Evolutionary conservation across 768 basidiomycete genomes (phyloP).

Genomic region (Russula foetens): DNA sequence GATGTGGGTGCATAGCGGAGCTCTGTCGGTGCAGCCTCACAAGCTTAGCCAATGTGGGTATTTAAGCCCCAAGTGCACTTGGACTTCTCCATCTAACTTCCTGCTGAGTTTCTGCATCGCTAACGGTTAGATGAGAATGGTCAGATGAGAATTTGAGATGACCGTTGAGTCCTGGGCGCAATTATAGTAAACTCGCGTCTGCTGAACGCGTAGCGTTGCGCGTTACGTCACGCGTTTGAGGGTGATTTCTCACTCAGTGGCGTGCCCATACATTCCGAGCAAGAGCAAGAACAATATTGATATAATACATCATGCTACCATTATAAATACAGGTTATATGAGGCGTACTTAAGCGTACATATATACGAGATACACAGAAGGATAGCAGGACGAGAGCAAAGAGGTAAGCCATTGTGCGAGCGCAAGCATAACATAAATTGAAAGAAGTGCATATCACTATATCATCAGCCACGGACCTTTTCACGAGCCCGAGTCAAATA

Average conservation of each 20-base stretch:
- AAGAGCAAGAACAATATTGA: conserved; percentile 7
- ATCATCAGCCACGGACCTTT: not conserved
- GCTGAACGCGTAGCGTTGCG: conserved; percentile 2
- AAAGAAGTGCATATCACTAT: not conserved
- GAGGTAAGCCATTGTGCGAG: not conserved
- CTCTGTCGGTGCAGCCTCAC: conserved; percentile 30
- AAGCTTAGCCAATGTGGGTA: conserved; percentile 76
- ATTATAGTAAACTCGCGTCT: not conserved
- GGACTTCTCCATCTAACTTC: conserved; percentile 20
- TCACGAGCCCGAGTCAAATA: conserved; percentile 16
- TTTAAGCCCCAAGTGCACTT: conserved; percentile 26
- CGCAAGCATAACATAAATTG: conserved; percentile 1
- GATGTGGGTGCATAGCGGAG: not conserved
- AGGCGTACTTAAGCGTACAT: not conserved
- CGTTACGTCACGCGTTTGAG: conserved; percentile 9
- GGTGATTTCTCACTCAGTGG: too few relatives aligned
- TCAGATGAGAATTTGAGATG: not conserved
- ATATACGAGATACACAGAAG: conserved; percentile 10
- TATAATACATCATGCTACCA: conserved; percentile 14
- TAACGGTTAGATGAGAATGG: not conserved
- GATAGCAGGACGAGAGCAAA: not conserved
- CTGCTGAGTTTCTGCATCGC: conserved; percentile 16
- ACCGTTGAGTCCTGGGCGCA: not conserved
- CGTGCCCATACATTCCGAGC: conserved; percentile 1
- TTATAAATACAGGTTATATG: conserved; percentile 17